A percentile compares a stretch with the other conserved stretches of the same genome.
Evolutionary conservation across 1,284 basidiomycete species (phyloP).

Genomic region (Ganoderma leucocontextum): DNA sequence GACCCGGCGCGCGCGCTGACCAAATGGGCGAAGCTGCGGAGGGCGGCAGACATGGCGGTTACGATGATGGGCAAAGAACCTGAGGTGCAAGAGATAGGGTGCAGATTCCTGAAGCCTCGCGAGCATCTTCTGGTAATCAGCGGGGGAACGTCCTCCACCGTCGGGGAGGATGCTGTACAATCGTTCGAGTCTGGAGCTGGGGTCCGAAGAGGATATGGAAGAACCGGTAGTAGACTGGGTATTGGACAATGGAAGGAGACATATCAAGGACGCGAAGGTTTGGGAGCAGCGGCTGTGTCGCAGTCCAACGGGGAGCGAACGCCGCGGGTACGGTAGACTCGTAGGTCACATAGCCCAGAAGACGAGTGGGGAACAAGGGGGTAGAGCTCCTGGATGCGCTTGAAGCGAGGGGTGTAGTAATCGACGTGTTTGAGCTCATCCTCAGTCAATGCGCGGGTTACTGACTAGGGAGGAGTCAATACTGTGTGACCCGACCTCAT

Average conservation of each 20-base stretch:
- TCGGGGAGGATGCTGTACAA: background rate
- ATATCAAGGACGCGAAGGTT: background rate
- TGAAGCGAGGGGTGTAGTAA: constrained; percentile 2
- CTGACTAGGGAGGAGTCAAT: background rate
- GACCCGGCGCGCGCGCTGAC: background rate
- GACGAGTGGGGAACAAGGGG: background rate
- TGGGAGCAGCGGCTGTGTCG: background rate
- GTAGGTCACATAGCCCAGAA: background rate
- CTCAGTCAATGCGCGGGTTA: background rate
- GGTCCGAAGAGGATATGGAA: background rate
- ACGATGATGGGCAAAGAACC: background rate
- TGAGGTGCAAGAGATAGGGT: background rate
- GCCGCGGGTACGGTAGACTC: background rate
- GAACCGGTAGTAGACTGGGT: background rate
- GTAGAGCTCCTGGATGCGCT: background rate
- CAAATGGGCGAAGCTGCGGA: background rate
- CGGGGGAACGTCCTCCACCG: background rate
- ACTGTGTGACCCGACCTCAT: too few species aligned
- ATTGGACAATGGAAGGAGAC: background rate
- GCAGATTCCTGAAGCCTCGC: background rate
- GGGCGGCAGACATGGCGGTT: constrained; percentile 1
- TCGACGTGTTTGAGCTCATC: background rate
- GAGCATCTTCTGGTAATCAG: constrained; percentile 3
- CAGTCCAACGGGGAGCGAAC: background rate
- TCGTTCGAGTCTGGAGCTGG: background rate